These are phyloP conservation scores for Candida dubliniensis DNA, from an alignment of 1,139 yeast genomes.

Conservation along the genomic window DNA sequence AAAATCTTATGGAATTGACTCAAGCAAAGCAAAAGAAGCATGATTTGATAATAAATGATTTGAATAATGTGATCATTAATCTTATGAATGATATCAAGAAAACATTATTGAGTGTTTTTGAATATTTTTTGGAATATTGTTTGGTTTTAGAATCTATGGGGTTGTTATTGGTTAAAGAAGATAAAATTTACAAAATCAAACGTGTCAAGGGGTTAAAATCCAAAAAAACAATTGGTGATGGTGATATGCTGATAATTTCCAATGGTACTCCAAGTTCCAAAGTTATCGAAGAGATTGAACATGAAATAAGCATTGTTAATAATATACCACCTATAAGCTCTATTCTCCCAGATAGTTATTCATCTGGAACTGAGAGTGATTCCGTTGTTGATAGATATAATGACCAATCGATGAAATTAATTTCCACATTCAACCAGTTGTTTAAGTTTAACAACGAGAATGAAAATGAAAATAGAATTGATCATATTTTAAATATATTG, in stretches of 20 bases:
- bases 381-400: conserved; percentile 15
- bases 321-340: conserved; percentile 23
- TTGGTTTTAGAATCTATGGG: conserved; percentile 78
- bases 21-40: conserved; percentile 31
- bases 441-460: conserved; percentile 18
- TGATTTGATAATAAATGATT: conserved; percentile 28
- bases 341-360: conserved; percentile 14
- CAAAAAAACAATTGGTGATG: conserved; percentile 27
- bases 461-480: conserved; percentile 21
- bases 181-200: conserved; percentile 42
- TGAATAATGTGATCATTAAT: conserved; percentile 23
- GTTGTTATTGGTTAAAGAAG: conserved; percentile 52
- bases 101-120: conserved; percentile 24
- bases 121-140: conserved; percentile 48
- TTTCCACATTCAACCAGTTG: conserved; percentile 19
- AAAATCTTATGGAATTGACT: conserved; percentile 44
- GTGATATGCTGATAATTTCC: conserved; percentile 18
- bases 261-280: conserved; percentile 28
- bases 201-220: conserved; percentile 71
- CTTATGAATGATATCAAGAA: conserved; percentile 22
- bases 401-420: conserved; percentile 21
- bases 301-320: conserved; percentile 29
- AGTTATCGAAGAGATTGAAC: conserved; percentile 30
- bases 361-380: conserved; percentile 9
- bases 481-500: conserved; percentile 24